These are phyloP conservation scores for Populus alba DNA, from an alignment of 345 rosid genomes.

Conservation along the genomic window DNA sequence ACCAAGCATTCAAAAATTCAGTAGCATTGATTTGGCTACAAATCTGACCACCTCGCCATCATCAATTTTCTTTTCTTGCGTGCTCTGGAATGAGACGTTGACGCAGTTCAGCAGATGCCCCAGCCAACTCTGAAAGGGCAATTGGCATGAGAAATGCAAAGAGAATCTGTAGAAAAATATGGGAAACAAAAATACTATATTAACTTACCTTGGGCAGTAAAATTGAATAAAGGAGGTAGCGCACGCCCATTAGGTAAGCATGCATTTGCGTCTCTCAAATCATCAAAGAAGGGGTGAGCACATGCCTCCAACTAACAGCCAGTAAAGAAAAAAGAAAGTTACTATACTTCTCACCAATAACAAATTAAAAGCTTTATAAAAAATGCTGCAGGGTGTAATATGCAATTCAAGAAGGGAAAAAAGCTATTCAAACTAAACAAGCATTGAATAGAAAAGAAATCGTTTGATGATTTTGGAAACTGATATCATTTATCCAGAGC, in stretches of 20 bases:
- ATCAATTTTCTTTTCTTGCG: conserved; percentile 18
- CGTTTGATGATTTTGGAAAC: background rate
- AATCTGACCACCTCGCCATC: background rate
- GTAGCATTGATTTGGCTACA: background rate
- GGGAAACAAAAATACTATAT: background rate
- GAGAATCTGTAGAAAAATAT: background rate
- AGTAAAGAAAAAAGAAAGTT: background rate
- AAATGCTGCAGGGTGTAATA: background rate
- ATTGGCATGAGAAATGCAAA: conserved; percentile 13
- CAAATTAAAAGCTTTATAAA: background rate
- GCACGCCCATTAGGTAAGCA: conserved; percentile 84
- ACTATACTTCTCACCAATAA: background rate
- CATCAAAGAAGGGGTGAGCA: conserved; percentile 94
- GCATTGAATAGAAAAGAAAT: background rate
- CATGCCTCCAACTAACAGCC: conserved; percentile 84
- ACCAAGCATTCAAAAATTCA: conserved; percentile 4
- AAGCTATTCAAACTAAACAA: background rate
- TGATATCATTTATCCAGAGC: background rate
- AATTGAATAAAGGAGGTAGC: conserved; percentile 84
- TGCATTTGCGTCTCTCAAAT: conserved; percentile 68
- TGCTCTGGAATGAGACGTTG: conserved; percentile 73
- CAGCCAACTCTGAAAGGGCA: conserved; percentile 68
- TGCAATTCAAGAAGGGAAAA: background rate
- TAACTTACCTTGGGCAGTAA: conserved; percentile 80
- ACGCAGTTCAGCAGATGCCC: conserved; percentile 70